Conservation (phyloP, 148 eudicot genomes). For the Chenopodium suecicum region DNA sequence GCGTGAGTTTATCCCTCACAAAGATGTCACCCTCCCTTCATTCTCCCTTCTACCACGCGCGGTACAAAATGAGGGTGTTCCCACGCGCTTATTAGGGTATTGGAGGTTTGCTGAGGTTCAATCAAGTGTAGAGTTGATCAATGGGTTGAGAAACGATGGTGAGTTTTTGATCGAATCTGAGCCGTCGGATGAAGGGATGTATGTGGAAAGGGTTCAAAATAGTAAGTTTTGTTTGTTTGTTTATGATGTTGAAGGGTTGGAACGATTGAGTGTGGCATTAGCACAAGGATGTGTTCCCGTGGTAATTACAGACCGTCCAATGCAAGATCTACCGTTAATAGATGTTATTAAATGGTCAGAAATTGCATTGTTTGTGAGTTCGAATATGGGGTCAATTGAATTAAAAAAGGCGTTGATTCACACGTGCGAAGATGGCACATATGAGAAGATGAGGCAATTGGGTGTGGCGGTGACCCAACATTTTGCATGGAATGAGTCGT, state of each 20-base stretch:
- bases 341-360: slow-evolving; percentile 79
- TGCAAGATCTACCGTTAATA: slow-evolving; percentile 84
- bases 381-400: slow-evolving; percentile 29
- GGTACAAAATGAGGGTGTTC: not conserved
- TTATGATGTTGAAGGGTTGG: slow-evolving; percentile 38
- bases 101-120: slow-evolving; percentile 20
- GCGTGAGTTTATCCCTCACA: slow-evolving; percentile 73
- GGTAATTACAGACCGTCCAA: slow-evolving; percentile 77
- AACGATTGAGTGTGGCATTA: slow-evolving; percentile 53
- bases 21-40: slow-evolving; percentile 73
- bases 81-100: slow-evolving; percentile 31
- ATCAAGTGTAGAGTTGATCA: slow-evolving; percentile 23
- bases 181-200: slow-evolving; percentile 27
- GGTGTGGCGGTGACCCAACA: slow-evolving; percentile 59
- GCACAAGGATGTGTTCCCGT: slow-evolving; percentile 74
- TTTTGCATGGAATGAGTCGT: slow-evolving; percentile 56
- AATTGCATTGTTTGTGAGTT: slow-evolving; percentile 58
- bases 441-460: slow-evolving; percentile 54
- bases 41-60: slow-evolving; percentile 13
- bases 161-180: slow-evolving; percentile 48
- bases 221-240: slow-evolving; percentile 62
- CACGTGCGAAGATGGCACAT: slow-evolving; percentile 37
- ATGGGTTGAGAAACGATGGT: slow-evolving; percentile 29
- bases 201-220: not conserved
- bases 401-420: slow-evolving; percentile 38